These are phyloP conservation scores for Metroxylon sagu DNA, from an alignment of 176 grass and related monocot species.

Conservation along the genomic window DNA sequence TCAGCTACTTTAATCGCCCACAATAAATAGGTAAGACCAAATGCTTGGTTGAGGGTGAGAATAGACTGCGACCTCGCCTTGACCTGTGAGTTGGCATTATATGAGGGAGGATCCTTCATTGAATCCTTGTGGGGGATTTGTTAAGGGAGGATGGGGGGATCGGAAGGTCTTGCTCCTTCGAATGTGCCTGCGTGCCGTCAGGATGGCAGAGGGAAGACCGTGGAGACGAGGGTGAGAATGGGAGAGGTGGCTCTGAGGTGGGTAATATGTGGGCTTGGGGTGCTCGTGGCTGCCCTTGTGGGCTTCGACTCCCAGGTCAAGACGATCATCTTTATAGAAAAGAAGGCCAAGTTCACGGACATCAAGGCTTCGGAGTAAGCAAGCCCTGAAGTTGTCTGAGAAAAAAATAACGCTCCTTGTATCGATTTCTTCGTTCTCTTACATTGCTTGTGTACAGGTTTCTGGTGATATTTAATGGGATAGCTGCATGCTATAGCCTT, in stretches of 20 bases:
- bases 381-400: background rate
- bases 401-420: no score
- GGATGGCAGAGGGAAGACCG: background rate
- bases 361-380: slow-evolving; percentile 61
- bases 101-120: no score
- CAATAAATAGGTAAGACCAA: no score
- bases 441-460: background rate
- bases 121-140: no score
- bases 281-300: slow-evolving; percentile 38
- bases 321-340: slow-evolving; percentile 55
- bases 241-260: slow-evolving; percentile 58
- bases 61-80: no score
- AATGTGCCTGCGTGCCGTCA: slow-evolving; percentile 2
- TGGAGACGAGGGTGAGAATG: slow-evolving; percentile 53
- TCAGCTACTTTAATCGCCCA: no score
- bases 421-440: background rate
- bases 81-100: no score
- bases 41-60: no score
- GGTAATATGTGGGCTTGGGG: slow-evolving; percentile 15
- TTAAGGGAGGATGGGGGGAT: background rate
- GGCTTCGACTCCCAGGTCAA: slow-evolving; percentile 36
- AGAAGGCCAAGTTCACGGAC: slow-evolving; percentile 56
- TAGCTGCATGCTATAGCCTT: no score
- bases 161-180: slow-evolving; percentile 13
- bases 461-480: no score